Percentiles rank a stretch among this genome's conserved stretches.
These are phyloP conservation scores for Adansonia gregorii DNA, from an alignment of 441 rosid genomes.

Conservation along the genomic window DNA sequence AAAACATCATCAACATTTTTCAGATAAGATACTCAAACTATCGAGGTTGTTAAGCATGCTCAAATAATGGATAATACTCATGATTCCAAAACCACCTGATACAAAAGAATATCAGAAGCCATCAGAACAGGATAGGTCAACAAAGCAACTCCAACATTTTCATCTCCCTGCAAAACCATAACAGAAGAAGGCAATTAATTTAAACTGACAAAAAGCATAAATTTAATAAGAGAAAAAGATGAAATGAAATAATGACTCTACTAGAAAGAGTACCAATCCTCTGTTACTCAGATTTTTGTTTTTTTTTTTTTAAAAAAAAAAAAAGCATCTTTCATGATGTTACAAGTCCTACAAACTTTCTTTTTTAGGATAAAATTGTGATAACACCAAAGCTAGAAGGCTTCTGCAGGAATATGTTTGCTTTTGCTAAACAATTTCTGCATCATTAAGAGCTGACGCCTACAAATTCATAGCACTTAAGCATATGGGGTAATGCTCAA, in stretches of 20 bases:
- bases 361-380: neutral
- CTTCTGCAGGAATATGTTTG: neutral
- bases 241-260: slow-evolving; percentile 14
- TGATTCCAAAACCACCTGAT: slow-evolving; percentile 63
- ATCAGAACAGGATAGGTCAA: slow-evolving; percentile 87
- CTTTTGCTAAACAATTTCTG: neutral
- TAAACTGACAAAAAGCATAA: slow-evolving; percentile 21
- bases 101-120: slow-evolving; percentile 94
- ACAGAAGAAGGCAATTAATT: slow-evolving; percentile 25
- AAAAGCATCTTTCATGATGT: neutral
- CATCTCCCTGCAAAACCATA: slow-evolving; percentile 66
- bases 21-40: slow-evolving; percentile 7
- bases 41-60: neutral
- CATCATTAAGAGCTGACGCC: neutral
- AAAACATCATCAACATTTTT: slow-evolving; percentile 29
- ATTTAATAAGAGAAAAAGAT: slow-evolving; percentile 20
- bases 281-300: neutral
- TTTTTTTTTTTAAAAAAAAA: too few species aligned
- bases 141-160: slow-evolving; percentile 80
- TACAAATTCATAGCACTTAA: slow-evolving; percentile 1
- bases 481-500: neutral
- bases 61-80: neutral
- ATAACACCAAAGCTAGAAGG: neutral
- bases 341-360: neutral
- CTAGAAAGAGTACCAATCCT: neutral